Percentiles rank a stretch among this genome's conserved stretches.
Conservation (phyloP, 2,329 filamentous ascomycete genomes). For the Botrytis fragariae region DNA sequence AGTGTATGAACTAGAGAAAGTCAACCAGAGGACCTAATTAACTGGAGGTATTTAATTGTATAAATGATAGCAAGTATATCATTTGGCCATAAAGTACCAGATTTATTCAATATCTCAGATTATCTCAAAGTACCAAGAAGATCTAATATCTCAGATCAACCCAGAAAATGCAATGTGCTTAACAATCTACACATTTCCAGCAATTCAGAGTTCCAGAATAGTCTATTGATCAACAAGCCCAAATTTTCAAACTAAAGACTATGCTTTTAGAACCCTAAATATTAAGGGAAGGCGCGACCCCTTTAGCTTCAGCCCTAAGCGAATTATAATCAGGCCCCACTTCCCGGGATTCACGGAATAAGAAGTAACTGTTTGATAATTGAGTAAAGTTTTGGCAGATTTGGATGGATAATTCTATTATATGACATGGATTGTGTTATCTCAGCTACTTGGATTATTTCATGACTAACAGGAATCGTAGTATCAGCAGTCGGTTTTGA, state of each 20-base stretch:
- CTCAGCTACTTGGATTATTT: not conserved
- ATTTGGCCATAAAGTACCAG: not conserved
- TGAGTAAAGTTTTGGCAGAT: not conserved
- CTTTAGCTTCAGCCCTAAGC: not conserved
- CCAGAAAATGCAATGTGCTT: too few relatives aligned
- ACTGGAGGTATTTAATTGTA: accelerated
- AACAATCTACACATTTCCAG: not conserved
- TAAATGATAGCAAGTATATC: not conserved
- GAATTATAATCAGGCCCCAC: not conserved
- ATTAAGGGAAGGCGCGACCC: not conserved
- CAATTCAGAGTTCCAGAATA: not conserved
- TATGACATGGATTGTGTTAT: not conserved
- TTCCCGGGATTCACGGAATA: not conserved
- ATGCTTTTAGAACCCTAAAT: not conserved
- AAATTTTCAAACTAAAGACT: not conserved
- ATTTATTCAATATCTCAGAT: not conserved
- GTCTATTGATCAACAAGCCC: not conserved
- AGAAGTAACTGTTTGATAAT: not conserved
- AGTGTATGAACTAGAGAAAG: not conserved
- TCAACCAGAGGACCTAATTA: not conserved
- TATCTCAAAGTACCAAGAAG: not conserved
- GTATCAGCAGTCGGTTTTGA: not conserved
- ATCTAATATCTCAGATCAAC: not conserved
- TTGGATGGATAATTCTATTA: not conserved
- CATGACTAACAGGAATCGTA: not conserved